These are phyloP conservation scores for Sporormia fimetaria DNA, from an alignment of 495 filamentous ascomycete species.

Conservation along the genomic window DNA sequence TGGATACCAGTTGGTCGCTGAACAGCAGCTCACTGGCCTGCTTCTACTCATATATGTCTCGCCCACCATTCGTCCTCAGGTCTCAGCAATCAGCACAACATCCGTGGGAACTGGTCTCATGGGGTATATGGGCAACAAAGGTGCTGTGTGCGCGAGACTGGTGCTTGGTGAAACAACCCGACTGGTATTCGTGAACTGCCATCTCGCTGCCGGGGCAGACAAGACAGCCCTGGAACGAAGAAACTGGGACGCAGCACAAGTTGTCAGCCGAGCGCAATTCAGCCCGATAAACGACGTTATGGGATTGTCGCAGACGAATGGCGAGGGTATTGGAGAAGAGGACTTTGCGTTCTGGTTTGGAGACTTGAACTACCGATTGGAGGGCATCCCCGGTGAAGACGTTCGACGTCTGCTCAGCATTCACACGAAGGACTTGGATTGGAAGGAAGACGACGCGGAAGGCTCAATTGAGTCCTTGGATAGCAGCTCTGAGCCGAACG, in stretches of 20 bases:
- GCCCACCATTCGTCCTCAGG: conserved; percentile 53
- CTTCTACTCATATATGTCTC: conserved; percentile 78
- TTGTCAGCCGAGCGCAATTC: conserved; percentile 61
- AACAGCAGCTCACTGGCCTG: conserved; percentile 77
- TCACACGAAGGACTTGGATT: conserved; percentile 66
- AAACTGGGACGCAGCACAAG: conserved; percentile 82
- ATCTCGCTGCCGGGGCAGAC: conserved; percentile 78
- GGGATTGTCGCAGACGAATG: conserved; percentile 36
- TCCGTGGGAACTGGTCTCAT: conserved; percentile 77
- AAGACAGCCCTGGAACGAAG: conserved; percentile 64
- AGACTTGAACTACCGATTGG: conserved; percentile 89
- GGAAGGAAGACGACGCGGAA: no score
- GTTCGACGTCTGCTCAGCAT: conserved; percentile 75
- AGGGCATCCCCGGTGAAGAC: conserved; percentile 78
- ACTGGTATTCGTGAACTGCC: conserved; percentile 79
- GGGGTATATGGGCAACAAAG: conserved; percentile 95
- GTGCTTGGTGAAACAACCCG: conserved; percentile 83
- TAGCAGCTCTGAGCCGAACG: no score
- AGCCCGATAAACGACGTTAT: conserved; percentile 51
- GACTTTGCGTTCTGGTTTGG: conserved; percentile 96
- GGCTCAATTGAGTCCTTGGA: no score
- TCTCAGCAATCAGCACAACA: conserved; percentile 65
- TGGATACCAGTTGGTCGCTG: conserved; percentile 64
- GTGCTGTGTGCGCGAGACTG: conserved; percentile 69
- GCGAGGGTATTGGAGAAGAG: conserved; percentile 71